Percentiles rank a stretch among this genome's conserved stretches.
phyloP scores from a whole-genome alignment of 352 stramenopile genomes.

The Phytophthora cryptogea region DNA sequence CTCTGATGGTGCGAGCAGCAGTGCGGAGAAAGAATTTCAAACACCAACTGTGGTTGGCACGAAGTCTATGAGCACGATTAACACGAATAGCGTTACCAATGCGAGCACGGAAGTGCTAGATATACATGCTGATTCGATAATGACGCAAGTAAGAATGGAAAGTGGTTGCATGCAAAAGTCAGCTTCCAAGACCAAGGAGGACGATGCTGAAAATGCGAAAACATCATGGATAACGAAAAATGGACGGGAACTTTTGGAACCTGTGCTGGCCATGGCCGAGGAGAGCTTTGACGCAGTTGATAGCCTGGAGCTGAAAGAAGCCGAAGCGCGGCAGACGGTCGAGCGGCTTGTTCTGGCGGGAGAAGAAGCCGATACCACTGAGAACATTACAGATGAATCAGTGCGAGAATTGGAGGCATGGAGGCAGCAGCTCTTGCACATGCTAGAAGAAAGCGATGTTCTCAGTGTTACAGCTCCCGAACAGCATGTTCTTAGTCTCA shows the following conservation, averaged over 20 bases:
- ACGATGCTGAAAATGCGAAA: slow-evolving; percentile 28
- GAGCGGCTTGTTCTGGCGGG: slow-evolving; percentile 58
- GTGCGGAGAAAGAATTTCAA: slow-evolving; percentile 6
- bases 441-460: slow-evolving; percentile 62
- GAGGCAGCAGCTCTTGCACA: slow-evolving; percentile 62
- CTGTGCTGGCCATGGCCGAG: slow-evolving; percentile 64
- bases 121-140: slow-evolving; percentile 50
- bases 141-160: slow-evolving; percentile 73
- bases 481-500: slow-evolving; percentile 44
- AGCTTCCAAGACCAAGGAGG: slow-evolving; percentile 29
- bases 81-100: slow-evolving; percentile 11
- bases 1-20: slow-evolving; percentile 6
- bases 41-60: not conserved
- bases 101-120: slow-evolving; percentile 25
- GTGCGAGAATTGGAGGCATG: slow-evolving; percentile 74
- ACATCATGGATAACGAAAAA: slow-evolving; percentile 30
- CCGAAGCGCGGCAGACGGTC: slow-evolving; percentile 56
- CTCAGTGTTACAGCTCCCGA: slow-evolving; percentile 75
- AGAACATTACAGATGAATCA: slow-evolving; percentile 61
- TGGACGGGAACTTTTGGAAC: slow-evolving; percentile 52
- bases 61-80: slow-evolving; percentile 19
- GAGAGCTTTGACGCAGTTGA: slow-evolving; percentile 68
- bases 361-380: slow-evolving; percentile 30
- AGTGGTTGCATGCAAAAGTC: slow-evolving; percentile 69
- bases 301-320: slow-evolving; percentile 70